Base-by-base conservation (phyloP, 331 rosid species). In the Stylosanthes scabra region DNA sequence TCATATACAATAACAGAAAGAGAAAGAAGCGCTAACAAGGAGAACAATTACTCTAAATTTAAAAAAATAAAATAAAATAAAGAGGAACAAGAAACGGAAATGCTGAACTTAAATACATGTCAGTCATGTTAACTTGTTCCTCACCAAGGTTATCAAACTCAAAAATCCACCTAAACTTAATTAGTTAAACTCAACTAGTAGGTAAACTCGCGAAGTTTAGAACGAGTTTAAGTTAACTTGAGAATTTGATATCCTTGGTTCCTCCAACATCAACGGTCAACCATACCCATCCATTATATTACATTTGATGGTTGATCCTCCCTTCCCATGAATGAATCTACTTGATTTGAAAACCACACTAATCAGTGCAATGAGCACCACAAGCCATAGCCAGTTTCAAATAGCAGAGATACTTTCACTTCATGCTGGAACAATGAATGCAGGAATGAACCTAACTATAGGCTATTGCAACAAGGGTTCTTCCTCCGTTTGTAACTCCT, bases 401-500 rank as follows among this genome's bases (percentile, higher is more conserved):
- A 67, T 52, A 34, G 39, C 41, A 64, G 59, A 51, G 2, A 31
- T 31, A 61, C 72, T 54, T 31, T 31, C 37, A 78, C 50, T 74
- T 78, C 81, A 58, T 63, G 41, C 60, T 54, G 73, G 56, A 55
- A 54, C 71, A 39, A 45, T 9, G 34, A 74, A 71, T 29, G 79
- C 86, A 74, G 54, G 16, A 67, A 74, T 25, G 66, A 77, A 83
- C 71, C 68, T 63, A 62, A 52, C 70, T 64, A 68, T 63, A 73
- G 51, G 10, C 82, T 78, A 90, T 62, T 78, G 88, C 85, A 92
- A 71, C 60, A 92, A 78, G 66, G 62, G 59, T 70, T 83, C 90
- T 5, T 88, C 97, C 57, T 92, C 98, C 40, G 34, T 77, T 55
- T 95, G 97, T 47, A 95, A 78, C 69, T 87, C 89, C 62, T 80